These are phyloP conservation scores for Hemisphaericaspora subhashii DNA, from an alignment of 1,139 yeast species.

Conservation along the genomic window DNA sequence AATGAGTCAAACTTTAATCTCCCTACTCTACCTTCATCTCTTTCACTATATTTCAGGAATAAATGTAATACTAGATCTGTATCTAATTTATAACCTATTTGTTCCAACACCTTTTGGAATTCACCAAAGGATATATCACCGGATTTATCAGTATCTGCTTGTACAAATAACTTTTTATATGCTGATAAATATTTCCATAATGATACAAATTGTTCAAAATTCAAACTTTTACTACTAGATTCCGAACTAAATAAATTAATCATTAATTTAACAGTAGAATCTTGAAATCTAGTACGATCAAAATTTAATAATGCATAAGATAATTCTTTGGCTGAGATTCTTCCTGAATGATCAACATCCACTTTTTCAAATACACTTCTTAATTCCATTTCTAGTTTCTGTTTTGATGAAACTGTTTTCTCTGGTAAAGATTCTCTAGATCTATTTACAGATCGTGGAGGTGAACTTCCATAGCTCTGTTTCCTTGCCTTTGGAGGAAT, in stretches of 20 bases:
- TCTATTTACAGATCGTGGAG: constrained; percentile 12
- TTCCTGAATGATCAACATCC: constrained; percentile 56
- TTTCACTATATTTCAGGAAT: constrained; percentile 57
- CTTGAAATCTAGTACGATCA: constrained; percentile 63
- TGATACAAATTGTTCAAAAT: constrained; percentile 68
- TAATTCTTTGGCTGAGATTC: constrained; percentile 58
- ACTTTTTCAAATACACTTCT: constrained; percentile 56
- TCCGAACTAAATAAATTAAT: constrained; percentile 55
- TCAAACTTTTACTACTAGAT: constrained; percentile 29
- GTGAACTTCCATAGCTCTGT: constrained; percentile 6
- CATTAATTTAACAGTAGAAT: constrained; percentile 64
- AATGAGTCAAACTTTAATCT: constrained; percentile 78
- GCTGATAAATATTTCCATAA: constrained; percentile 74
- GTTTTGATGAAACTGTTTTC: constrained; percentile 12
- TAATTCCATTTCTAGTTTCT: constrained; percentile 46
- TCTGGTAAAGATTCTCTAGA: constrained; percentile 11
- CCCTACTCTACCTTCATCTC: constrained; percentile 41
- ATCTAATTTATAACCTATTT: constrained; percentile 68
- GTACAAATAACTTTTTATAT: constrained; percentile 65
- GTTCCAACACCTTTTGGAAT: constrained; percentile 63
- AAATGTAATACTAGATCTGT: constrained; percentile 61
- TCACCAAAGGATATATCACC: constrained; percentile 69
- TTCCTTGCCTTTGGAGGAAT: constrained; percentile 10
- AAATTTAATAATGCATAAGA: constrained; percentile 64
- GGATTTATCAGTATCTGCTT: constrained; percentile 60